These are phyloP conservation scores for Setaria italica DNA, from an alignment of 202 grass and related monocot genomes.

Conservation along the genomic window DNA sequence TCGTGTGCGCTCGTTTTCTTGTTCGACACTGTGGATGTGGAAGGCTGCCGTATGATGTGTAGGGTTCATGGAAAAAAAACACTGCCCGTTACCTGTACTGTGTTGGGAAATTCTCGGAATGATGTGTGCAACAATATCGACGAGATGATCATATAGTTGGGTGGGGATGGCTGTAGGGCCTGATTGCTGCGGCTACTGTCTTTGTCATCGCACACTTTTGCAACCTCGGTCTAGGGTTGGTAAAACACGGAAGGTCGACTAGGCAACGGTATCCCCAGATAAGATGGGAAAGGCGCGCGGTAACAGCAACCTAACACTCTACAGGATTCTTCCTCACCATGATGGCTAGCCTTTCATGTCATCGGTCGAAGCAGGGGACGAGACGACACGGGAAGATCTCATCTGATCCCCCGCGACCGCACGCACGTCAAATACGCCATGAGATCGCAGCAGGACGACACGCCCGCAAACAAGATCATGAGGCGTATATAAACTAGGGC, in stretches of 20 bases:
- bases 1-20: not conserved
- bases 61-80: too few species aligned
- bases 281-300: not conserved
- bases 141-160: too few species aligned
- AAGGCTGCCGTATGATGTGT: too few species aligned
- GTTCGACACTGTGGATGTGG: too few species aligned
- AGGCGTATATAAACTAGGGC: not conserved
- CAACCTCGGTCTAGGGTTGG: not conserved
- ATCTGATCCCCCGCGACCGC: constrained; percentile 18
- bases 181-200: too few species aligned
- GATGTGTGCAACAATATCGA: too few species aligned
- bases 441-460: constrained; percentile 21
- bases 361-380: not conserved
- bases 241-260: not conserved
- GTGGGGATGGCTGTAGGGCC: too few species aligned
- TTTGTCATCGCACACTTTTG: too few species aligned
- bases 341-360: constrained; percentile 30
- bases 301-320: not conserved
- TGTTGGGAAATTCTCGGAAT: too few species aligned
- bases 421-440: constrained; percentile 34
- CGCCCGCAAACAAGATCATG: not conserved
- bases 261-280: constrained; percentile 27
- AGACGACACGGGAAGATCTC: constrained; percentile 6
- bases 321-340: constrained; percentile 33
- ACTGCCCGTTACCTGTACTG: too few species aligned